Base-by-base conservation (phyloP, 192 early-diverging fungal genomes). In the Coemansia sp. region DNA sequence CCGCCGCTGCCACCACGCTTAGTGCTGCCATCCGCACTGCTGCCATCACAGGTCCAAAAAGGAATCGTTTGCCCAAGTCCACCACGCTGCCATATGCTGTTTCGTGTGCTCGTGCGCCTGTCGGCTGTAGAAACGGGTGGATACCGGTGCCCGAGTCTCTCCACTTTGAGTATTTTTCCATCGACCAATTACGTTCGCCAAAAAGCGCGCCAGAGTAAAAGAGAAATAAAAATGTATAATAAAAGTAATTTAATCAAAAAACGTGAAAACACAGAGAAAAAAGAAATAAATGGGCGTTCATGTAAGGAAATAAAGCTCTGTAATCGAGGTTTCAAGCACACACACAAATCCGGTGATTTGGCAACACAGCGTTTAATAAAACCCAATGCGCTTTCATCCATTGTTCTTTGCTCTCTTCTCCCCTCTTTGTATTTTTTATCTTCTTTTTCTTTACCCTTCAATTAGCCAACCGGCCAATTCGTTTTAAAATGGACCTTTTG, bases 101-200 rank as follows among this genome's bases (percentile, higher is more conserved):
- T 34, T 72, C 69, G 61, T 76, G 71, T 20, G 71, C 31, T 29
- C 73, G 80, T 6, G 71, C 66, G 0, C 75, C 71, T 65, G 90
- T 80, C 4, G 88, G 90, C 66, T 89, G 89, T 50, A 93, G 71
- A 75, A 95, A 95, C 7, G 93, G 93, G 64, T 95, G 93, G 50
- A 94, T 92, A n/a, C 93, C 93, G 5, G 92, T 94, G 34, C 92
- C 90, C 50, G 87, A 69, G 66, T 93, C 89, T 73, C 93, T 87
- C 93, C 93, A 94, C 56, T 88, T 87, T 67, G 92, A 93, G 80
- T 86, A 94, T 67, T 94, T 93, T 69, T 93, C 93, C 93, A 93
- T 93, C 59, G 16, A 10, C 25, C 17, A 34, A 1, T 12, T 8
- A 45, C 14, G 42, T 16, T 45, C 12, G 42, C 42, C 36, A 12